Conservation (phyloP, 1,284 basidiomycete species). For the Volvariella surrecta region DNA sequence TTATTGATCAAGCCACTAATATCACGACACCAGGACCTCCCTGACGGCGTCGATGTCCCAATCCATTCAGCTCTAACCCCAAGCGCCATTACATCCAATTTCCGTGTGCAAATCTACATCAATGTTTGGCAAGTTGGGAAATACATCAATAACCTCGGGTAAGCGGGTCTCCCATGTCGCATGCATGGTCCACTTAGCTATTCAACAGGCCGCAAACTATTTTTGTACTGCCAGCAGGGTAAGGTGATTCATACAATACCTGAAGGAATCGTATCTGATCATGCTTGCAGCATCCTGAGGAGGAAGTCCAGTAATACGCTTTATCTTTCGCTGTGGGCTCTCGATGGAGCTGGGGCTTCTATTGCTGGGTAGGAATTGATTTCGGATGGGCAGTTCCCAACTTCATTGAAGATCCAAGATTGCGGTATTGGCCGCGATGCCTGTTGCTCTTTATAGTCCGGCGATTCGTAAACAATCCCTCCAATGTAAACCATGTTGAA, state of each 20-base stretch:
- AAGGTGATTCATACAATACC: slow-evolving; percentile 8
- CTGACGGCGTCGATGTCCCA: slow-evolving; percentile 32
- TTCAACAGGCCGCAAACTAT: slow-evolving; percentile 33
- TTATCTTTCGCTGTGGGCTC: slow-evolving; percentile 38
- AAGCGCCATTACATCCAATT: slow-evolving; percentile 33
- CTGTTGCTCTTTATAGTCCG: too few species aligned
- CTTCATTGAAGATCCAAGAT: slow-evolving; percentile 27
- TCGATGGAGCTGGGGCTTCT: slow-evolving; percentile 31
- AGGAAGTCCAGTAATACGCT: slow-evolving; percentile 33
- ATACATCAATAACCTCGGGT: slow-evolving; percentile 43
- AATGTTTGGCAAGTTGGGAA: slow-evolving; percentile 49
- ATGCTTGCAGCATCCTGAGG: slow-evolving; percentile 26
- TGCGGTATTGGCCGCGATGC: too few species aligned
- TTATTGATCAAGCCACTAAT: slow-evolving; percentile 38
- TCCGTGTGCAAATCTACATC: slow-evolving; percentile 40
- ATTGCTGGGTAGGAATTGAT: slow-evolving; percentile 31
- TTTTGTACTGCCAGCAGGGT: slow-evolving; percentile 40
- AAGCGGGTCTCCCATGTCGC: slow-evolving; percentile 6
- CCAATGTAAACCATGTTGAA: too few species aligned
- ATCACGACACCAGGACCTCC: slow-evolving; percentile 27
- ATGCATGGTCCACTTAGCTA: background rate
- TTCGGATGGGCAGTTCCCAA: slow-evolving; percentile 32
- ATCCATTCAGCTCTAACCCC: slow-evolving; percentile 35
- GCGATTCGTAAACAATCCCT: too few species aligned
- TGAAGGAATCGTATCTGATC: background rate